Evolutionary conservation across 257 asterid genomes (phyloP).

Genomic region (Solanum clarkiae): DNA sequence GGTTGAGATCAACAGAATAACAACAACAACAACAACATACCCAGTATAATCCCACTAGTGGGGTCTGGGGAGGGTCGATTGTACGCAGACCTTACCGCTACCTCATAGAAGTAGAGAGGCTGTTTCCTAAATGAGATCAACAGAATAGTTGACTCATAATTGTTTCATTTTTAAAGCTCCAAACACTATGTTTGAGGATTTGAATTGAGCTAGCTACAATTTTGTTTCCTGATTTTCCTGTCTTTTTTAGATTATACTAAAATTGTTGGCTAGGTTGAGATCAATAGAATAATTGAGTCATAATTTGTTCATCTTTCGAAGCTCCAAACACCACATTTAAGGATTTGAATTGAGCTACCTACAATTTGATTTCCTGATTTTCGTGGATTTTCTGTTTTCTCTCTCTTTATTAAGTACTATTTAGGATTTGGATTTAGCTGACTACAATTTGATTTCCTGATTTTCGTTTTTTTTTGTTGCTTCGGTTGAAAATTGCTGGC

Average conservation of each 20-base stretch:
- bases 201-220: not conserved
- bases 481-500: not conserved
- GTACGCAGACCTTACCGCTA: too few species aligned
- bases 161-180: not conserved
- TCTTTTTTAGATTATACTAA: too few species aligned
- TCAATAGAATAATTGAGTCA: too few species aligned
- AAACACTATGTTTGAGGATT: not conserved
- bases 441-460: not conserved
- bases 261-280: too few species aligned
- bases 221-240: not conserved
- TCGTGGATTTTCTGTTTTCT: not conserved
- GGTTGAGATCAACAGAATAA: too few species aligned
- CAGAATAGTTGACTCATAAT: too few species aligned
- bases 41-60: too few species aligned
- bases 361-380: not conserved
- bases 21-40: too few species aligned
- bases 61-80: too few species aligned
- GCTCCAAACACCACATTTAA: not conserved
- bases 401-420: not conserved
- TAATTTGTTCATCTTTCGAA: not conserved
- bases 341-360: not conserved
- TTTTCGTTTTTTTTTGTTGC: not conserved
- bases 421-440: not conserved
- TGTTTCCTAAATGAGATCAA: too few species aligned
- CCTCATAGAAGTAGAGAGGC: too few species aligned